Evolutionary conservation across 306 rosid species (phyloP), one percentile per base, ranked within the genome.

Genomic region (Hylodesmum podocarpum): DNA sequence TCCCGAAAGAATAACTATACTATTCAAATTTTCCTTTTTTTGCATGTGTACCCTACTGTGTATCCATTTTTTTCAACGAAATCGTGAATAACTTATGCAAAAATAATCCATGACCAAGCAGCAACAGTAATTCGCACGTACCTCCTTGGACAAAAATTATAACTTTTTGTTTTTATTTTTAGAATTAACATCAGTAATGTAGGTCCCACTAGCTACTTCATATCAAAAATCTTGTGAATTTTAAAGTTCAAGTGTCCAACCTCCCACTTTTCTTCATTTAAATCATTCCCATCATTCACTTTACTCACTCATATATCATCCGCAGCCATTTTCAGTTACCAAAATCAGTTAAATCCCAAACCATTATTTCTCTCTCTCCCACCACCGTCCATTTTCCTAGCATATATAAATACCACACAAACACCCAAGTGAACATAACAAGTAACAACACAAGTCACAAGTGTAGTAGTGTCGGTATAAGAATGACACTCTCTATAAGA

Each of bases 371-470:
- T 33, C 31, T n/a, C 13, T 7, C 37, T 31, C 39, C 5, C 82
- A 22, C 76, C 71, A 66, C 83, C 86, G 83, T 78, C 86, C 86
- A 82, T 58, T 57, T 28, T 24, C 76, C n/a, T 63, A 58, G 0
- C 68, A 28, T 58, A 15, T 70, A 78, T 68, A 82, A 53, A 70
- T 57, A 25, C 44, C 66, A 66, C 21, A 67, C 70, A 71, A 18
- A 70, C 28, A 28, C 54, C 43, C 73, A 68, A 39, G 44, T 39
- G 44, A 39, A 39, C 44, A 13, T 39, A 40, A n/a, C 25, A 22
- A 41, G 36, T 21, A 5, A 11, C 3, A 27, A 36, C 18, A 47
- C 14, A 58, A 18, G 11, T 28, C 2, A 2, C 10, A 24, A 3
- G 6, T 2, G 36, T 3, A 3, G 6, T 0, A 16, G 6, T 44